These are phyloP conservation scores for Scutellaria baicalensis DNA, from an alignment of 257 asterid species.

Conservation along the genomic window DNA sequence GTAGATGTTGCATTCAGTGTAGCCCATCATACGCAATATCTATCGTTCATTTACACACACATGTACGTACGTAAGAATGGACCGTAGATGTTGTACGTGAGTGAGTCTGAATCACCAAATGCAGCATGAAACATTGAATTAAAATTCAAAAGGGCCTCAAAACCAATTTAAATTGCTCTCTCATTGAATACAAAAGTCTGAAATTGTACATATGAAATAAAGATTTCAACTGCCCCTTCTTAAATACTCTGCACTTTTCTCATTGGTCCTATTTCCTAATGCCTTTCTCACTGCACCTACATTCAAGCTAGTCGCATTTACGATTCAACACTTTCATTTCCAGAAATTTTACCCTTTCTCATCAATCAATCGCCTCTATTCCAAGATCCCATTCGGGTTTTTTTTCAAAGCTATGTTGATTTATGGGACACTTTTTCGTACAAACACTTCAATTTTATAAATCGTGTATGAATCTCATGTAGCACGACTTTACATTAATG, in stretches of 20 bases:
- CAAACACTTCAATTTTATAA: background rate
- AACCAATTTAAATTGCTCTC: background rate
- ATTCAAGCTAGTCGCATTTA: constrained; percentile 22
- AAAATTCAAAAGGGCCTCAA: no score
- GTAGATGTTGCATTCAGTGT: no score
- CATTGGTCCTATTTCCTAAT: background rate
- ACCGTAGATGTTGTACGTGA: no score
- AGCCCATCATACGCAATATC: no score
- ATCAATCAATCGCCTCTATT: background rate
- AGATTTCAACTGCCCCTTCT: constrained; percentile 31
- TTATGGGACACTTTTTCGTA: background rate
- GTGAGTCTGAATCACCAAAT: no score
- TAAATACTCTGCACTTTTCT: constrained; percentile 15
- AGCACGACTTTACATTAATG: background rate
- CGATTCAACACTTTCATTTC: constrained; percentile 1
- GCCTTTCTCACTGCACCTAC: background rate
- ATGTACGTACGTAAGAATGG: no score
- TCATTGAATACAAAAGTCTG: background rate
- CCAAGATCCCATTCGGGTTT: background rate
- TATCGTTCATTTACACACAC: no score
- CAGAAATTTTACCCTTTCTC: background rate
- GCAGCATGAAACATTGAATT: no score
- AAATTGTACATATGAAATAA: constrained; percentile 6
- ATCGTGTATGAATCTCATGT: background rate
- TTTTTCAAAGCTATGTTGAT: background rate